Percentiles rank a stretch among this genome's conserved stretches.
Conservation (phyloP, 805 yeast species). For the Candida argentea region DNA sequence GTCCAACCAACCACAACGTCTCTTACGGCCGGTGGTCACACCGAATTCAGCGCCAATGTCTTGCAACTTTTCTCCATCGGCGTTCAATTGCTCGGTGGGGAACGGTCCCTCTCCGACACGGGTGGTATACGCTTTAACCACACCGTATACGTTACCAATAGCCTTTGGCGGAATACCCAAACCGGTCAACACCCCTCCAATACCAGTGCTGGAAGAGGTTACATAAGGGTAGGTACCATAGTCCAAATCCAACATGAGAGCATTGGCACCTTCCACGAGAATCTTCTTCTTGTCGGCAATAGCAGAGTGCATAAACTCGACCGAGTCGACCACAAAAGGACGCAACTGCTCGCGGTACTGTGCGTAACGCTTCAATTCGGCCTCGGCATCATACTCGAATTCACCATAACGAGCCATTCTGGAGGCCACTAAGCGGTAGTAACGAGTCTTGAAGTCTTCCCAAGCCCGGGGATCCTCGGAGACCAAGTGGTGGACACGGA, state of each 20-base stretch:
- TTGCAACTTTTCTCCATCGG: constrained; percentile 78
- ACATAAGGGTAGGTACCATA: constrained; percentile 98
- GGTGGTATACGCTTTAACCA: constrained; percentile 96
- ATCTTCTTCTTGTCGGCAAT: constrained; percentile 71
- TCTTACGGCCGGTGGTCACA: constrained; percentile 97
- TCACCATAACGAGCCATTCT: constrained; percentile 89
- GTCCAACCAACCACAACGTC: constrained; percentile 99
- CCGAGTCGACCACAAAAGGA: constrained; percentile 92
- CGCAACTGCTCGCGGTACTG: constrained; percentile 59
- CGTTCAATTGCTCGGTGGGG: constrained; percentile 94
- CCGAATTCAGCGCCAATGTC: constrained; percentile 92
- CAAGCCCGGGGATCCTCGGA: constrained; percentile 85
- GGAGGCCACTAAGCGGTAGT: constrained; percentile 66
- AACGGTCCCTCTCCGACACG: constrained; percentile 99
- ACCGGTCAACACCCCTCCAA: constrained; percentile 97
- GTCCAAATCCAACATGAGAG: constrained; percentile 93
- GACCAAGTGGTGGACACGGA: constrained; percentile 92
- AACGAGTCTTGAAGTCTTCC: constrained; percentile 77
- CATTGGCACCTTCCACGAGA: constrained; percentile 96
- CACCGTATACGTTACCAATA: constrained; percentile 81
- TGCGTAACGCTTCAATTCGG: constrained; percentile 70
- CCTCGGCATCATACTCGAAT: constrained; percentile 78
- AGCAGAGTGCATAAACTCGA: constrained; percentile 74
- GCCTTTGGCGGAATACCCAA: constrained; percentile 89
- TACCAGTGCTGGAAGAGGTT: constrained; percentile 90